Base-by-base conservation (phyloP, 2,329 filamentous ascomycete species). In the Fusarium multiceps region DNA sequence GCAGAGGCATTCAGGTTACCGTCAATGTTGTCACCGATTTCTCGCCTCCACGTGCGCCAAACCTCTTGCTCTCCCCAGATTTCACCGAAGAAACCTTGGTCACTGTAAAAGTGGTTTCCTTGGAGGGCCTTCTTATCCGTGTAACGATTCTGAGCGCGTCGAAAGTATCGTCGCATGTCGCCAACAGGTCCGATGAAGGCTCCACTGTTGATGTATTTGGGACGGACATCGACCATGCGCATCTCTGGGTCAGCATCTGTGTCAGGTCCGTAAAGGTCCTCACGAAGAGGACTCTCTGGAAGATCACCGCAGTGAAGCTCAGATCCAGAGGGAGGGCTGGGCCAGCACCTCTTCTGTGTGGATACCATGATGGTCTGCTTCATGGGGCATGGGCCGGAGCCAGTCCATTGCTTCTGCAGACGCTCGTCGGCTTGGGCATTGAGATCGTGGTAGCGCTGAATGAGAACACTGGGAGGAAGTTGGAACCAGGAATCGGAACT, bases 401-500 rank as follows among this genome's bases (percentile, higher is more conserved):
- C 25, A 25, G 48, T 55, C 66, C 68, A 74, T 30, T 55, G 45
- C 50, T 60, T 32, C 1, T 41, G 50, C 1, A 74, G 61, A 12
- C 72, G 59, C 30, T 55, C 59, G 18, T 74, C 60, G 21, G 70
- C 72, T 21, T 59, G 32, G 4, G 53, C 32, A 34, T 73, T 74
- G 28, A 63, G 34, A 13, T 65, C 66, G 51, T 73, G 71, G 37
- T 75, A 78, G 18, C 76, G 74, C 34, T 73, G 51, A 13, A 78
- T 66, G 9, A 78, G 66, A 2, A 78, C 63, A 13, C 68, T 66
- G 2, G 75, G 75, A 1, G 76, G 74, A 0, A 78, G 75, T 48
- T 78, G 76, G 47, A 76, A 77, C 76, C 76, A 78, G 1, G 74
- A 59, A 30, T 78, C 76, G 20, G 73, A 69, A 11, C 74, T 73